These are phyloP conservation scores for Glaciozyma antarctica DNA, from an alignment of 768 basidiomycete genomes.

Conservation along the genomic window DNA sequence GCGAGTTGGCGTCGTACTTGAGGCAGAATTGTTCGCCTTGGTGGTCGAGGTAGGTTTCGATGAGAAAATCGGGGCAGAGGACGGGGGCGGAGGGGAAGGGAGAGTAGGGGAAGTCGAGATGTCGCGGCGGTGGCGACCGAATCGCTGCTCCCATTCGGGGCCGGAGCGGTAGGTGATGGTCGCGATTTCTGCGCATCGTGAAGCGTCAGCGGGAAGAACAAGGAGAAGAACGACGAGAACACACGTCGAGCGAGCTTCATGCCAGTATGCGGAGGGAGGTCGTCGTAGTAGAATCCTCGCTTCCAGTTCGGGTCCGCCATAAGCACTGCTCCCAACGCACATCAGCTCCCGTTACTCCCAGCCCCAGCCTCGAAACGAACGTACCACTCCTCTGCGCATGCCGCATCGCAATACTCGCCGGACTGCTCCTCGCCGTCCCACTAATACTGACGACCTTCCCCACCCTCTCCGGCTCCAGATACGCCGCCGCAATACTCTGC, in stretches of 20 bases:
- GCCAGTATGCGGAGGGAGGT: slow-evolving; percentile 87
- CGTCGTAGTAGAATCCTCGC: slow-evolving; percentile 93
- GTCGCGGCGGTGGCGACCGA: slow-evolving; percentile 59
- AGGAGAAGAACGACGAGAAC: slow-evolving; percentile 34
- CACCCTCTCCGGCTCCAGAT: slow-evolving; percentile 79
- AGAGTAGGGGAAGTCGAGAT: slow-evolving; percentile 23
- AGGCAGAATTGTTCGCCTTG: slow-evolving; percentile 76
- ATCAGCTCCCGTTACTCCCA: neutral
- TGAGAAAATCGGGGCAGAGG: slow-evolving; percentile 92
- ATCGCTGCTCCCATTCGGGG: slow-evolving; percentile 98
- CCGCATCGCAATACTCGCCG: slow-evolving; percentile 87
- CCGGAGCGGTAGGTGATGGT: slow-evolving; percentile 98
- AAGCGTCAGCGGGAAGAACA: neutral
- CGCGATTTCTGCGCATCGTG: slow-evolving; percentile 65
- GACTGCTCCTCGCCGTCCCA: slow-evolving; percentile 83
- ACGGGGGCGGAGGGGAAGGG: slow-evolving; percentile 48
- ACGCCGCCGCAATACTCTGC: slow-evolving; percentile 93
- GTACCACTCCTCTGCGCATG: slow-evolving; percentile 91
- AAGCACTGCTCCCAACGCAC: slow-evolving; percentile 53
- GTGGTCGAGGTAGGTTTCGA: slow-evolving; percentile 97
- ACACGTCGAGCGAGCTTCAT: slow-evolving; percentile 96
- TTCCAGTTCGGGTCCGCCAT: slow-evolving; percentile 99
- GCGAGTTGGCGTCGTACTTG: slow-evolving; percentile 97
- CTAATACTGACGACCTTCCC: slow-evolving; percentile 87
- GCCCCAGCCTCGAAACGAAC: slow-evolving; percentile 34